Evolutionary conservation across 2,329 filamentous ascomycete genomes (phyloP).

Genomic region (Cladosporium sp.): DNA sequence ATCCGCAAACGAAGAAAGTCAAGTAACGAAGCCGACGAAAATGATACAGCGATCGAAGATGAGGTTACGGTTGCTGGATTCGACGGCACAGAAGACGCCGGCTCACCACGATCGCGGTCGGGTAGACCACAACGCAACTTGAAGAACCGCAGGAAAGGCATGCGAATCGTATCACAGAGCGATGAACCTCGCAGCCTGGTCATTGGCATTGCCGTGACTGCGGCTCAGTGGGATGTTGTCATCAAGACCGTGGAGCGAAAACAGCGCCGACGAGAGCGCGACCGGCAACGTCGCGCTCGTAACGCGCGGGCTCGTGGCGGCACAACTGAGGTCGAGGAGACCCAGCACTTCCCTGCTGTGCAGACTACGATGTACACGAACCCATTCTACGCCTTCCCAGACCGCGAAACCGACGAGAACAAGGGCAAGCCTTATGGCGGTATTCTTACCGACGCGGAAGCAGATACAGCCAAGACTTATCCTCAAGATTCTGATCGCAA

Average conservation of each 20-base stretch:
- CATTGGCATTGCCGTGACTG: constrained; percentile 48
- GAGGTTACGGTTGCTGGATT: constrained; percentile 25
- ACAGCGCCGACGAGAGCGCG: constrained; percentile 49
- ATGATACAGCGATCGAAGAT: constrained; percentile 25
- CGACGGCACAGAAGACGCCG: constrained; percentile 29
- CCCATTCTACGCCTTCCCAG: constrained; percentile 84
- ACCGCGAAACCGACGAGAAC: constrained; percentile 83
- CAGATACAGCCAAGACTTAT: constrained; percentile 86
- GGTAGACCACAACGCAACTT: constrained; percentile 61
- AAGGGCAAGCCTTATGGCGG: constrained; percentile 96
- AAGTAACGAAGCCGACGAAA: constrained; percentile 31
- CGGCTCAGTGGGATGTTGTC: constrained; percentile 40
- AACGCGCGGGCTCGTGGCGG: constrained; percentile 50
- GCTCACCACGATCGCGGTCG: constrained; percentile 37
- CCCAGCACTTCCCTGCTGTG: constrained; percentile 57
- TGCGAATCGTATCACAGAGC: constrained; percentile 33
- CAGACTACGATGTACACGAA: constrained; percentile 68
- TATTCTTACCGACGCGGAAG: constrained; percentile 84
- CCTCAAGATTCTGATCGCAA: constrained; percentile 78
- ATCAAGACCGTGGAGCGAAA: constrained; percentile 55
- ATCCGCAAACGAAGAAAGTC: constrained; percentile 47
- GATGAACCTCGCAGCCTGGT: constrained; percentile 52
- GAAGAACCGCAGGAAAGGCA: constrained; percentile 43
- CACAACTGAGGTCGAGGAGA: constrained; percentile 44
- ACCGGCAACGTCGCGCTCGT: constrained; percentile 41